Conservation (phyloP, 2,329 filamentous ascomycete species). For the Monosporascus sp. region DNA sequence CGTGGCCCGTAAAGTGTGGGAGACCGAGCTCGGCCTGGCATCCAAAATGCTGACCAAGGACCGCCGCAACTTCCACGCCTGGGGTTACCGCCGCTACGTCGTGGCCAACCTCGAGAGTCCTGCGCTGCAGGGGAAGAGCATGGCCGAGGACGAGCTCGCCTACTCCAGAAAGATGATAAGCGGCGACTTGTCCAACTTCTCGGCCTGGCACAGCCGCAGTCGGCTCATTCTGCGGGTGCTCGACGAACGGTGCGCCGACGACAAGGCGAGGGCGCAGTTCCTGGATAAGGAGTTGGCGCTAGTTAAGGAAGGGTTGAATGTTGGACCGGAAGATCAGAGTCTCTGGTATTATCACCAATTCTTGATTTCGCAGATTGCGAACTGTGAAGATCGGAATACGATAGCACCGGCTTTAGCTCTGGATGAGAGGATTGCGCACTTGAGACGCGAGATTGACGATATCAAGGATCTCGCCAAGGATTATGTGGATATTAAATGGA, state of each 20-base stretch:
- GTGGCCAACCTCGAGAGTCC: conserved; percentile 67
- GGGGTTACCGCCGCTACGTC: conserved; percentile 81
- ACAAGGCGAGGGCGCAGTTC: conserved; percentile 41
- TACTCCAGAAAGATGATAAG: conserved; percentile 89
- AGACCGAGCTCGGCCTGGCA: conserved; percentile 74
- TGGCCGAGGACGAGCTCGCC: conserved; percentile 75
- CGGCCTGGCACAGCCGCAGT: conserved; percentile 89
- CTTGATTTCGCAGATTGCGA: conserved; percentile 64
- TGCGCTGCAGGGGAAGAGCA: conserved; percentile 47
- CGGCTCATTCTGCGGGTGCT: conserved; percentile 75
- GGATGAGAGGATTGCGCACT: conserved; percentile 58
- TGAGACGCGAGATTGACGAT: conserved; percentile 66
- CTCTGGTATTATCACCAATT: conserved; percentile 97
- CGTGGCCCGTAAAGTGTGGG: conserved; percentile 65
- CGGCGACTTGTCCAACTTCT: conserved; percentile 88
- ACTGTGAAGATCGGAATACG: conserved; percentile 39
- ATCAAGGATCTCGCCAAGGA: conserved; percentile 61
- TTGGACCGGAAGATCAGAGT: conserved; percentile 89
- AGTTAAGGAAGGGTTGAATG: conserved; percentile 74
- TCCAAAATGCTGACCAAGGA: conserved; percentile 85
- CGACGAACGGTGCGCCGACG: conserved; percentile 60
- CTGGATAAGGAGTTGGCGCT: conserved; percentile 72
- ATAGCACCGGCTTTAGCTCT: conserved; percentile 60
- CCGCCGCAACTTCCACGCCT: conserved; percentile 91
- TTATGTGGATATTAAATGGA: conserved; percentile 61